Base-by-base conservation (phyloP, 345 rosid species). In the Theobroma cacao region DNA sequence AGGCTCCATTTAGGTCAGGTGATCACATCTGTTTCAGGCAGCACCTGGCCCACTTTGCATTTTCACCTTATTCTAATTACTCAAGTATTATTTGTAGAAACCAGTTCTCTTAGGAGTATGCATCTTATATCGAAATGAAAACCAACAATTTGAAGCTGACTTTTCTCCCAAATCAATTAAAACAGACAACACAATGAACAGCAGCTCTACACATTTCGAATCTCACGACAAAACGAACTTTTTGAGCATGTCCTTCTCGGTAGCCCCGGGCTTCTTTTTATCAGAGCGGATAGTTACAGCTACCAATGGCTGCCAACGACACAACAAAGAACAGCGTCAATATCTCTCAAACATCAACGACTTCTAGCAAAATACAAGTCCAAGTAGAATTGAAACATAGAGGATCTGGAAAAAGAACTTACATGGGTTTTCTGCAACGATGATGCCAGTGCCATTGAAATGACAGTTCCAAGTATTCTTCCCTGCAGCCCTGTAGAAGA, bases 401-500 rank as follows among this genome's bases (percentile, higher is more conserved):
- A 64, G 17, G 28, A 38, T 10, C 30, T 7, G 70, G 12, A 38
- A 65, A 38, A n/a, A 63, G 3, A 13, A 26, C 73, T 68, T 68
- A 82, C 87, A 82, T 53, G 87, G 89, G 47, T 84, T 53, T 28
- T 47, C 20, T 12, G 71, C 4, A 52, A 83, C 14, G 10, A 80
- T 48, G 22, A 76, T 41, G 22, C 79, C 86, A 33, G 85, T 79
- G 68, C 80, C 80, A 41, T 80, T 72, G 67, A 86, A 84, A 48
- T 84, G 84, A 20, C 89, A 84, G 71, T 63, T 53, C 79, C 78
- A 80, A 22, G 47, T 55, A 17, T 76, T 69, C 56, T 76, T 75
- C n/a, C 85, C 80, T 6, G 81, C 60, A 30, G 77, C 31, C 38
- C 70, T 77, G 75, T 82, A 86, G 65, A 70, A 86, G 71, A 82